Evolutionary conservation across 1,139 yeast genomes (phyloP).

Genomic region (Torulaspora globosa): DNA sequence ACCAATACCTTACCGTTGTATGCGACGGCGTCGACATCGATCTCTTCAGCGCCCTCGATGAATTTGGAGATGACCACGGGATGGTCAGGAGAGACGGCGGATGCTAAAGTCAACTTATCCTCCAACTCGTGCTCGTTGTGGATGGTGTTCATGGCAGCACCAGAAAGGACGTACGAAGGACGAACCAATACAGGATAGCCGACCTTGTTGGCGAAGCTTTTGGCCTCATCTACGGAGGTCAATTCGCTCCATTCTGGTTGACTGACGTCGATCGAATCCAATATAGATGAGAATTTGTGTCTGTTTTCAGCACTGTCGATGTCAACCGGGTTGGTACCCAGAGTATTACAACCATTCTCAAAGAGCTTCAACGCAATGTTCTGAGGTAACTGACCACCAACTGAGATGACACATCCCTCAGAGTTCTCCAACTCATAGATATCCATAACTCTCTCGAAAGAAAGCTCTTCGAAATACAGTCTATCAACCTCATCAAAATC

Average conservation of each 20-base stretch:
- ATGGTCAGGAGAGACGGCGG: slow-evolving; percentile 89
- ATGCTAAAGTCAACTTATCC: slow-evolving; percentile 75
- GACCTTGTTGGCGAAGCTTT: slow-evolving; percentile 75
- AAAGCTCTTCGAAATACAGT: slow-evolving; percentile 90
- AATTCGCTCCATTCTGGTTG: slow-evolving; percentile 98
- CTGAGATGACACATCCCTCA: slow-evolving; percentile 88
- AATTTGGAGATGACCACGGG: slow-evolving; percentile 97
- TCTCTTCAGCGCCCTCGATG: slow-evolving; percentile 93
- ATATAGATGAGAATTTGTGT: slow-evolving; percentile 91
- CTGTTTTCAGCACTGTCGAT: slow-evolving; percentile 98
- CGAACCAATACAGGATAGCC: slow-evolving; percentile 95
- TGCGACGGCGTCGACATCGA: slow-evolving; percentile 96
- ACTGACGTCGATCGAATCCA: slow-evolving; percentile 87
- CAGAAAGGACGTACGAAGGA: slow-evolving; percentile 94
- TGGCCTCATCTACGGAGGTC: slow-evolving; percentile 81
- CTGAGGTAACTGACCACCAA: slow-evolving; percentile 97
- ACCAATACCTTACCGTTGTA: slow-evolving; percentile 79
- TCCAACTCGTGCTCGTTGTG: slow-evolving; percentile 73
- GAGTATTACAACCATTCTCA: slow-evolving; percentile 76
- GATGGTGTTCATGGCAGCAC: slow-evolving; percentile 98
- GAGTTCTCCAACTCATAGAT: slow-evolving; percentile 90
- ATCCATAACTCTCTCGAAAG: slow-evolving; percentile 95
- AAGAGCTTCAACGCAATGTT: slow-evolving; percentile 87
- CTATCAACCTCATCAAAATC: slow-evolving; percentile 98
- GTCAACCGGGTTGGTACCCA: slow-evolving; percentile 93